Evolutionary conservation across 1,284 basidiomycete genomes (phyloP).

Genomic region (Sphagnurus paluster): DNA sequence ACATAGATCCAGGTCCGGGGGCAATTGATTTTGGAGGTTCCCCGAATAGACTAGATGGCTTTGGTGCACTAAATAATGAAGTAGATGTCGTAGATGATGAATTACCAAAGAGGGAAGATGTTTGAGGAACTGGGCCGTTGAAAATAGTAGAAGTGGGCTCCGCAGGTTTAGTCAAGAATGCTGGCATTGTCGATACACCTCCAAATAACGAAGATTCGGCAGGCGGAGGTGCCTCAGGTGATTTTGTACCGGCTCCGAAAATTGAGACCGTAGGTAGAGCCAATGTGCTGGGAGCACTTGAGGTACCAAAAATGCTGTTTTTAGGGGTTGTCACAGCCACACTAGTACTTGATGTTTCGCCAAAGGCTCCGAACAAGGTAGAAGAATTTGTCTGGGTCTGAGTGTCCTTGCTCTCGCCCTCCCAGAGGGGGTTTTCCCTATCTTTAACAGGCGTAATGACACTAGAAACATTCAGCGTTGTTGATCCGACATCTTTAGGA

Average conservation of each 20-base stretch:
- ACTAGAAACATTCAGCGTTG: constrained; percentile 16
- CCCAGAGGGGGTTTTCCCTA: constrained; percentile 39
- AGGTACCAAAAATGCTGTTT: background rate
- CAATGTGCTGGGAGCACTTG: background rate
- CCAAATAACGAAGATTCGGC: background rate
- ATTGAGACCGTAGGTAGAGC: background rate
- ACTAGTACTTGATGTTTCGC: background rate
- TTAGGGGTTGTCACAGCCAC: background rate
- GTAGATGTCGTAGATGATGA: background rate
- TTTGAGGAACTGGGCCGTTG: background rate
- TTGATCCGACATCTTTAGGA: constrained; percentile 18
- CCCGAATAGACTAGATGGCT: constrained; percentile 1
- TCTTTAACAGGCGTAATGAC: constrained; percentile 28
- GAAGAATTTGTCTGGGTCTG: background rate
- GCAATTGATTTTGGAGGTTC: constrained; percentile 6
- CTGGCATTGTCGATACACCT: background rate
- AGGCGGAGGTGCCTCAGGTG: too few species aligned
- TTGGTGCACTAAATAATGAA: constrained; percentile 4
- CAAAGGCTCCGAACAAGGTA: constrained; percentile 1
- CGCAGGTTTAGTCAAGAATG: background rate
- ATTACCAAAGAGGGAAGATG: constrained; percentile 4
- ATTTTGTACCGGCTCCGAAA: background rate
- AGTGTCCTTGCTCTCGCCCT: constrained; percentile 28
- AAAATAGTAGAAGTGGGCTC: too few species aligned
- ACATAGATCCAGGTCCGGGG: too few species aligned